These are phyloP conservation scores for Moelleriella libera DNA, from an alignment of 2,329 filamentous ascomycete genomes.

Conservation along the genomic window DNA sequence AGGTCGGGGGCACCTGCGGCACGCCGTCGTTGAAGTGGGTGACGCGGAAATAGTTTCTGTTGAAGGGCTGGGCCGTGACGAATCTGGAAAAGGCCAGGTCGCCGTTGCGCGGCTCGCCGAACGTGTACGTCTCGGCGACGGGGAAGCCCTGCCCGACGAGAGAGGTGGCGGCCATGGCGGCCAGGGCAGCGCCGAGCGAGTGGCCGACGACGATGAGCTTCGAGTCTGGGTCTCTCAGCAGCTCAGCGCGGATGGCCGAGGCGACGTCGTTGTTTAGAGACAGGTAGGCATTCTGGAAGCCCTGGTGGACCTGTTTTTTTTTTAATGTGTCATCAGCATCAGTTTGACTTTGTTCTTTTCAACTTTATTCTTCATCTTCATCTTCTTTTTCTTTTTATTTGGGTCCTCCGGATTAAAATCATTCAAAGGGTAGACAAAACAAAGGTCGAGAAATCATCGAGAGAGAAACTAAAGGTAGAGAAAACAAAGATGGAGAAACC, in stretches of 20 bases:
- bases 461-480: background rate
- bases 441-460: background rate
- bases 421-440: no score
- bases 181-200: constrained; percentile 46
- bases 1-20: constrained; percentile 42
- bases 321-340: no score
- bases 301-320: constrained; percentile 19
- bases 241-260: constrained; percentile 22
- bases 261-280: constrained; percentile 22
- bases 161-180: constrained; percentile 37
- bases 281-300: constrained; percentile 39
- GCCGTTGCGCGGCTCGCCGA: constrained; percentile 46
- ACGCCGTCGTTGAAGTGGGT: constrained; percentile 50
- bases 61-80: constrained; percentile 26
- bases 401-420: no score
- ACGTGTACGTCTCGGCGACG: constrained; percentile 40
- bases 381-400: no score
- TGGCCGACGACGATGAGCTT: constrained; percentile 41
- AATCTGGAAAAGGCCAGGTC: constrained; percentile 33
- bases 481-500: background rate
- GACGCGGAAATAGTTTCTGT: constrained; percentile 36
- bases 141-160: constrained; percentile 28
- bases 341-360: background rate
- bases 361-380: no score
- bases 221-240: constrained; percentile 28